Evolutionary conservation across 495 filamentous ascomycete species (phyloP).

Genomic region (Parathielavia appendiculata): DNA sequence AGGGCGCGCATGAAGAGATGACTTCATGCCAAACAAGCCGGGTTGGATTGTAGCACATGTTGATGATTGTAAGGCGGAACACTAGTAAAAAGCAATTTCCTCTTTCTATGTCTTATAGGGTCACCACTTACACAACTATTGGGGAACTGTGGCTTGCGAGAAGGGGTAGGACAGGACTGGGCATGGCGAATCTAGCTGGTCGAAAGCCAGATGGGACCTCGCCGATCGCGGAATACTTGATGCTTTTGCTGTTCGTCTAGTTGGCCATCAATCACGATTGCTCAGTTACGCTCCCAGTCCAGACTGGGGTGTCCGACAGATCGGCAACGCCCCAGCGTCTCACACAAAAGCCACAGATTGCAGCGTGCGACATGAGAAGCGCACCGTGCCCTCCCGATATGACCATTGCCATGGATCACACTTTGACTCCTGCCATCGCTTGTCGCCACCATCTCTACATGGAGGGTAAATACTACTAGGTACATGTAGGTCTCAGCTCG

Average conservation of each 20-base stretch:
- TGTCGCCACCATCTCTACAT: background rate
- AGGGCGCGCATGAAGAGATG: no score
- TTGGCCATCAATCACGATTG: no score
- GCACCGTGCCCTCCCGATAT: background rate
- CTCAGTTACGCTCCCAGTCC: no score
- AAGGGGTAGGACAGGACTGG: background rate
- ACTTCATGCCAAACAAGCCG: no score
- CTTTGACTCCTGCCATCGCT: conserved; percentile 5
- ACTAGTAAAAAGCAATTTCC: no score
- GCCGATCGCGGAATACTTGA: no score
- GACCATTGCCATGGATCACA: conserved; percentile 1
- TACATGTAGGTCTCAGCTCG: background rate
- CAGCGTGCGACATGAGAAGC: conserved; percentile 7
- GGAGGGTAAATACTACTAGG: background rate
- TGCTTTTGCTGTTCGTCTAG: no score
- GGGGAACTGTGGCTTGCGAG: background rate
- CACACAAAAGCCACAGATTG: conserved; percentile 11
- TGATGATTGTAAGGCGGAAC: no score
- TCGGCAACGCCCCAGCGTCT: background rate
- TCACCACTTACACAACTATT: background rate
- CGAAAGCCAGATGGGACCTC: no score
- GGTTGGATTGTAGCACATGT: no score
- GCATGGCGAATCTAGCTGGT: background rate
- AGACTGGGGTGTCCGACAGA: background rate
- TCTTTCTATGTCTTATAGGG: background rate